Percentiles rank a stretch among this genome's conserved stretches.
Conservation (phyloP, 495 filamentous ascomycete species). For the Viridothelium virens region DNA sequence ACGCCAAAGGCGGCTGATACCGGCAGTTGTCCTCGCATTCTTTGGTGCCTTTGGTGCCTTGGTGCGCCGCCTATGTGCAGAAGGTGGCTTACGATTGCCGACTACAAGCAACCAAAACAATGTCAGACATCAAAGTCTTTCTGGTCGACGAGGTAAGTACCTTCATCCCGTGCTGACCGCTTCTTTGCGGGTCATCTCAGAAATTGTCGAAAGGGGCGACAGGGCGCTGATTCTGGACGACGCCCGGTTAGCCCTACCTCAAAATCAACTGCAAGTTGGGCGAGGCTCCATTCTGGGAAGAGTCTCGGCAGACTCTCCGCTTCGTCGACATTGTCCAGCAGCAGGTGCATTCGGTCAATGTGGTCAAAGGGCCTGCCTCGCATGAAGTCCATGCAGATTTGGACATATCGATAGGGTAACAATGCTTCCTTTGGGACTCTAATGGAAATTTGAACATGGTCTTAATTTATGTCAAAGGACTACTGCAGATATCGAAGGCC, state of each 20-base stretch:
- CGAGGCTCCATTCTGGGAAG: slow-evolving; percentile 77
- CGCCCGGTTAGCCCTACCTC: slow-evolving; percentile 56
- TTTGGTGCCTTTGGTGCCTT: background rate
- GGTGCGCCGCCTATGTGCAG: background rate
- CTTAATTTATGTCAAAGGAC: slow-evolving; percentile 39
- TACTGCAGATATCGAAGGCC: slow-evolving; percentile 71
- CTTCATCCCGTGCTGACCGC: background rate
- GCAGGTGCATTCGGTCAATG: slow-evolving; percentile 64
- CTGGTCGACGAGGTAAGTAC: background rate
- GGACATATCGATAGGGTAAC: slow-evolving; percentile 54
- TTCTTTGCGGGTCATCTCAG: background rate
- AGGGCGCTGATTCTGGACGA: background rate
- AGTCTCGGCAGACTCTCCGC: slow-evolving; percentile 59
- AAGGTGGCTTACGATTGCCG: background rate
- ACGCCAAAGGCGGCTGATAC: too few species aligned
- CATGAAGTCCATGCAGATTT: slow-evolving; percentile 56
- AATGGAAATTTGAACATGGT: background rate
- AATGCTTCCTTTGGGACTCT: background rate
- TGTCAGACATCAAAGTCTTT: background rate
- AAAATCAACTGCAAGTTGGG: slow-evolving; percentile 64
- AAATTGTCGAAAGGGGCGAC: background rate
- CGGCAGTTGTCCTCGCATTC: background rate
- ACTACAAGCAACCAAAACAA: background rate
- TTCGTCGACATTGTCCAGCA: slow-evolving; percentile 85
- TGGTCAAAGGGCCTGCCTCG: slow-evolving; percentile 55